Conservation (phyloP, 805 yeast species). For the Myxozyma geophila region DNA sequence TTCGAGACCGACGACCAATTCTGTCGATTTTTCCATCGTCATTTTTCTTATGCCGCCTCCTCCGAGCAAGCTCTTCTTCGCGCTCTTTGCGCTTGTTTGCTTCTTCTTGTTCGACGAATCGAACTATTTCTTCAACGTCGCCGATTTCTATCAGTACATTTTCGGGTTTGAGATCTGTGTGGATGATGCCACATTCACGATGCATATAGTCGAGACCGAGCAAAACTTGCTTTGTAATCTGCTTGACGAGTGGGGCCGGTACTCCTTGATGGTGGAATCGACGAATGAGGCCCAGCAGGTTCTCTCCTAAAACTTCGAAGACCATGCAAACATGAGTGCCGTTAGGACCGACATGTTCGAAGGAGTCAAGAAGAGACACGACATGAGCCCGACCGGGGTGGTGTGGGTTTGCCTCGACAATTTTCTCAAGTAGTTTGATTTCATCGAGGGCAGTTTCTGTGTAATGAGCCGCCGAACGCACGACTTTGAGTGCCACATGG, state of each 20-base stretch:
- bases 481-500: constrained; percentile 94
- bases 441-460: constrained; percentile 95
- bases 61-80: constrained; percentile 43
- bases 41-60: constrained; percentile 22
- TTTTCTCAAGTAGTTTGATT: constrained; percentile 71
- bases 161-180: constrained; percentile 75
- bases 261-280: constrained; percentile 77
- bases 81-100: constrained; percentile 51
- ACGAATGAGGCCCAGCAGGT: constrained; percentile 79
- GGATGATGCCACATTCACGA: constrained; percentile 73
- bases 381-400: constrained; percentile 86
- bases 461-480: constrained; percentile 86
- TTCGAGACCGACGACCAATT: constrained; percentile 58
- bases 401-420: constrained; percentile 61
- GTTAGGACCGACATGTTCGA: constrained; percentile 84
- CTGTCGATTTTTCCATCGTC: constrained; percentile 27
- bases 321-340: constrained; percentile 97
- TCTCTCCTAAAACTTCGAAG: constrained; percentile 95
- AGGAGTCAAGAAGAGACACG: constrained; percentile 79
- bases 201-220: constrained; percentile 74
- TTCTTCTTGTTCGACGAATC: constrained; percentile 66
- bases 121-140: constrained; percentile 77
- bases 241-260: constrained; percentile 77
- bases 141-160: constrained; percentile 80
- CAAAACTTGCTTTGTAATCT: constrained; percentile 76